Base-by-base conservation (phyloP, 345 rosid genomes). In the Hirschfeldia incana region DNA sequence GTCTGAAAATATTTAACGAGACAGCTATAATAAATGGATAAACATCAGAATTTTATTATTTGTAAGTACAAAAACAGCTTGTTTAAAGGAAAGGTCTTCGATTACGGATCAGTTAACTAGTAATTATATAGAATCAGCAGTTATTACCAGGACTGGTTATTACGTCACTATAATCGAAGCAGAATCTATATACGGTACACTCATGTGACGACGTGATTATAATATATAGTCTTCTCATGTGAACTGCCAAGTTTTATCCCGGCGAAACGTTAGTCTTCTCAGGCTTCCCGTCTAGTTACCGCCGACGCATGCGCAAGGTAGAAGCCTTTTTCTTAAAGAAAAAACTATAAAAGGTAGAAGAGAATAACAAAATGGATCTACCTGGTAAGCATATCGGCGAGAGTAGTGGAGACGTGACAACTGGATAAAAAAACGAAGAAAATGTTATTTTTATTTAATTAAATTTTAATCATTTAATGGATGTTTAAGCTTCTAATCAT, bases 331-430 rank as follows among this genome's bases (percentile, higher is more conserved):
- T 2, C 10, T 53, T 53, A 2, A 46, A 13, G 16, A 26, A 27
- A n/a, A 28, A 65, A 58, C 8, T 34, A 67, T 4, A 61, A 60
- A 26, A 32, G 1, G 8, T 68, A 60, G 83, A 74, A 67, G 83
- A 70, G 68, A 75, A 75, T 69, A 69, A 69, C 16, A 33, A 75
- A 55, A 55, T 13, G 73, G 76, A 66, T 80, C 79, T 36, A 80
- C 69, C 83, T 80, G 79, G 83, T 80, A 72, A 79, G 80, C 79
- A 70, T 63, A 70, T 64, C 80, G 70, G 80, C 76, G n/a, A 65
- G 69, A 53, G 72, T 80, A 70, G 73, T 76, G 80, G 77, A 80
- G 80, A 76, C 77, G 72, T 70, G 65, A 71, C 77, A 59, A 76
- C 4, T 42, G 32, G 26, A 13, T 29, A 29, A 33, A 8, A 73